Percentiles rank a stretch among this genome's conserved stretches.
Conservation (phyloP, 2,329 filamentous ascomycete genomes). For the Septoria petroselini region DNA sequence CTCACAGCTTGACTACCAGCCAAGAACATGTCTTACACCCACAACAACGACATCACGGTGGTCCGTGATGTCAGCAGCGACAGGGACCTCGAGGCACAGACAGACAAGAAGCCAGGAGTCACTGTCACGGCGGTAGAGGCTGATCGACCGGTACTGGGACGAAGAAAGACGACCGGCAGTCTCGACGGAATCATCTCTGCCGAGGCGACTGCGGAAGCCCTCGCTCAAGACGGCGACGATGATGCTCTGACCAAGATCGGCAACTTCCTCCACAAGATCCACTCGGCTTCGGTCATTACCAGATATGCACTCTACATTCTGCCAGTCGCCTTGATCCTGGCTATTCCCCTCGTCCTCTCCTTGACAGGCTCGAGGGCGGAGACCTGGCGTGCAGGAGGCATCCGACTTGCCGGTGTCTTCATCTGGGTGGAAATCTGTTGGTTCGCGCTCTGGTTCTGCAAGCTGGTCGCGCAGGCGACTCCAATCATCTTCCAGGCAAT, state of each 20-base stretch:
- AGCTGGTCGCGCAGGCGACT: slow-evolving; percentile 60
- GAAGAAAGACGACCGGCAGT: slow-evolving; percentile 14
- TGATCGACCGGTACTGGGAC: slow-evolving; percentile 14
- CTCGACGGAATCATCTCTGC: background rate
- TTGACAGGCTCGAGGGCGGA: slow-evolving; percentile 29
- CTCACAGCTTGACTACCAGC: background rate
- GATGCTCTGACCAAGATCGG: slow-evolving; percentile 63
- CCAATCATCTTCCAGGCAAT: slow-evolving; percentile 65
- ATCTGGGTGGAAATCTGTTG: slow-evolving; percentile 67
- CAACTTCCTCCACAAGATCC: slow-evolving; percentile 61
- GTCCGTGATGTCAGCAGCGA: slow-evolving; percentile 1
- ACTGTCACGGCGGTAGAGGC: slow-evolving; percentile 11
- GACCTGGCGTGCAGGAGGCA: slow-evolving; percentile 31
- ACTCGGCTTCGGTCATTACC: slow-evolving; percentile 61
- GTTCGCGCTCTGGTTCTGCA: slow-evolving; percentile 64
- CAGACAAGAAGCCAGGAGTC: slow-evolving; percentile 13
- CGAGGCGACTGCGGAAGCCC: slow-evolving; percentile 3
- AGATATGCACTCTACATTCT: slow-evolving; percentile 66
- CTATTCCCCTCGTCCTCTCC: slow-evolving; percentile 57
- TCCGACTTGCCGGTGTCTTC: slow-evolving; percentile 59
- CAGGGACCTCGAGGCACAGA: slow-evolving; percentile 9
- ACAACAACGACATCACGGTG: slow-evolving; percentile 9
- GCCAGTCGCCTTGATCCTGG: slow-evolving; percentile 62
- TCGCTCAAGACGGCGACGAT: slow-evolving; percentile 45
- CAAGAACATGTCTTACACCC: background rate